Evolutionary conservation across 2,329 filamentous ascomycete species (phyloP).

Genomic region (Cryphonectria carpinicola): DNA sequence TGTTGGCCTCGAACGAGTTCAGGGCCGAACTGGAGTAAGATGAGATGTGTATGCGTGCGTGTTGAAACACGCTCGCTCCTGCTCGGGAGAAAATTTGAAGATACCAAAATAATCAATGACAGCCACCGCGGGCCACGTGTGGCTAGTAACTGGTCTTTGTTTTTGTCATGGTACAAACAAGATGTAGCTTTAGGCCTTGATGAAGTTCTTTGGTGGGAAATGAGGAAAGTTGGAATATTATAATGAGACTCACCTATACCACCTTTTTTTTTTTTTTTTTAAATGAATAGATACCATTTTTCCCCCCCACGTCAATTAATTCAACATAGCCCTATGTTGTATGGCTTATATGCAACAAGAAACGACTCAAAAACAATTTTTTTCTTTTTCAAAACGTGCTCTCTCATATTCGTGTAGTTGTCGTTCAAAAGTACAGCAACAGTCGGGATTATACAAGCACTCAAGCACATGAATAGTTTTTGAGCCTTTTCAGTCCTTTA

Average conservation of each 20-base stretch:
- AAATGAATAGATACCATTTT: neutral
- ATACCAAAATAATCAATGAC: neutral
- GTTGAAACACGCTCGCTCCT: neutral
- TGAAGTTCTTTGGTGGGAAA: neutral
- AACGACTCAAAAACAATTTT: neutral
- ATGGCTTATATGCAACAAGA: neutral
- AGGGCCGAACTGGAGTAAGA: constrained; percentile 1
- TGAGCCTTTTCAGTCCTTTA: neutral
- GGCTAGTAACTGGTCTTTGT: neutral
- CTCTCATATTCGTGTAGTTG: neutral
- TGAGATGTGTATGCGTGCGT: neutral
- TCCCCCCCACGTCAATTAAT: neutral
- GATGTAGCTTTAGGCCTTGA: neutral
- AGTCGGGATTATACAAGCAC: neutral
- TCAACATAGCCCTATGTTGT: neutral
- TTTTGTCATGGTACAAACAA: neutral
- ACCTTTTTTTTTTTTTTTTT: neutral
- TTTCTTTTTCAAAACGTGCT: too few relatives aligned
- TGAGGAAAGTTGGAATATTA: neutral
- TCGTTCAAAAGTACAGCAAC: neutral
- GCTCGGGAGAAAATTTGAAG: too few relatives aligned
- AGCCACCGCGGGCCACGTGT: neutral
- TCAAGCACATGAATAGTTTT: neutral
- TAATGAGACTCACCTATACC: neutral
- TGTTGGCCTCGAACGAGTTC: neutral